A percentile compares a stretch with the other conserved stretches of the same genome.
phyloP scores from a whole-genome alignment of 495 filamentous ascomycete genomes.

The Cairneyella variabilis region DNA sequence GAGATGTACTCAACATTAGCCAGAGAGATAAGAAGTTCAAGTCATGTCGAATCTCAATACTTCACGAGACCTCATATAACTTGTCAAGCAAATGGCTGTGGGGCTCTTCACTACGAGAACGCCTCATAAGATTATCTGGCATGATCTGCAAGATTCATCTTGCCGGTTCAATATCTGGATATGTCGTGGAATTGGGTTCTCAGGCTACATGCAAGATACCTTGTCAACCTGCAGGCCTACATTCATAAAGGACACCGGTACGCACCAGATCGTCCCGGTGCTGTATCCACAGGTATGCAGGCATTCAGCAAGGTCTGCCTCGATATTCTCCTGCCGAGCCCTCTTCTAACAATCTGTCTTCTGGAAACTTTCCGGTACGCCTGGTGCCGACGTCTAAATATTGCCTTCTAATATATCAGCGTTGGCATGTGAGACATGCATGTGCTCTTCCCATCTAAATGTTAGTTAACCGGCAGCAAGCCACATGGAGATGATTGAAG shows the following conservation, averaged over 20 bases:
- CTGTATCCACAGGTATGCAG: not conserved
- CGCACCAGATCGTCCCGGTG: not conserved
- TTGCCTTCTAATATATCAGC: not conserved
- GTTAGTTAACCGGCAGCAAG: slow-evolving; percentile 4
- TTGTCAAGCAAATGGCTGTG: no score
- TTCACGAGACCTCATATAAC: no score
- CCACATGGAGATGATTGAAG: slow-evolving; percentile 5
- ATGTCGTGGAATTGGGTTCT: slow-evolving; percentile 2
- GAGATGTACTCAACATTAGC: no score
- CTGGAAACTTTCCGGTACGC: slow-evolving; percentile 8
- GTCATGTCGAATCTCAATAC: no score
- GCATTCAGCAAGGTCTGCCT: no score
- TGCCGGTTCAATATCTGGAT: not conserved
- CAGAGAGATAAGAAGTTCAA: no score
- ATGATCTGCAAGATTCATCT: not conserved
- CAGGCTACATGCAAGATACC: slow-evolving; percentile 12
- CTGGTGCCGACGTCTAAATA: not conserved
- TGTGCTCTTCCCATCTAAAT: not conserved
- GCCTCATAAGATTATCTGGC: not conserved
- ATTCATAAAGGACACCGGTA: not conserved
- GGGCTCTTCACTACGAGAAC: not conserved
- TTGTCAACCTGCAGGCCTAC: not conserved
- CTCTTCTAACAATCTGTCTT: no score
- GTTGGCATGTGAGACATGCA: slow-evolving; percentile 6
- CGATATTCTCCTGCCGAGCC: no score